Evolutionary conservation across 257 asterid genomes (phyloP).

Genomic region (Orobanche coerulescens): DNA sequence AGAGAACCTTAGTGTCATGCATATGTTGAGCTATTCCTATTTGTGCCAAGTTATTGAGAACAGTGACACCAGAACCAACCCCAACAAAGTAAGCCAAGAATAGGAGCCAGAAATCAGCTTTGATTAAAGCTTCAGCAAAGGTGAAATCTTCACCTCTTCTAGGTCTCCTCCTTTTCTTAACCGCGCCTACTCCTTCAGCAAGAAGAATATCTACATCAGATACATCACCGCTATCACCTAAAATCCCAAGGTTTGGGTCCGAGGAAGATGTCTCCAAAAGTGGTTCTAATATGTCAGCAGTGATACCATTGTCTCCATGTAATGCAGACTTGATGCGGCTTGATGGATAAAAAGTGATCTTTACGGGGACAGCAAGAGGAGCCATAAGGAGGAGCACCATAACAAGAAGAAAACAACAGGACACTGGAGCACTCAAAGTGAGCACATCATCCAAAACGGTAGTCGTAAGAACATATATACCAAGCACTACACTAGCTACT

Average conservation of each 20-base stretch:
- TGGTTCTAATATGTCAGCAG: constrained; percentile 31
- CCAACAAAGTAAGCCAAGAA: constrained; percentile 61
- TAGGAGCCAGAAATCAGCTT: constrained; percentile 76
- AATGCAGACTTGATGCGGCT: constrained; percentile 24
- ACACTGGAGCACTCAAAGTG: constrained; percentile 26
- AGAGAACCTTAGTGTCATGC: constrained; percentile 44
- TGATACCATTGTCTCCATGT: not conserved
- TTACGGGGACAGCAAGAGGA: constrained; percentile 60
- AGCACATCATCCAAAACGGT: constrained; percentile 37
- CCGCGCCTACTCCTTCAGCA: constrained; percentile 56
- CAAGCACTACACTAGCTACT: constrained; percentile 51
- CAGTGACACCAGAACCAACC: constrained; percentile 70
- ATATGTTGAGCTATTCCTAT: constrained; percentile 53
- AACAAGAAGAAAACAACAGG: constrained; percentile 31
- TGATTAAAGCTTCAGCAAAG: constrained; percentile 49
- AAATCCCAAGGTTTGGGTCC: constrained; percentile 26
- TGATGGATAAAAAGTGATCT: constrained; percentile 58
- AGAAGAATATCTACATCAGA: constrained; percentile 54
- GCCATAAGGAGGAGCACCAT: constrained; percentile 61
- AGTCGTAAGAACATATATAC: constrained; percentile 47
- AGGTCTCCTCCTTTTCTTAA: constrained; percentile 47
- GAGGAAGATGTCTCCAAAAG: constrained; percentile 36
- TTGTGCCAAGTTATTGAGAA: constrained; percentile 71
- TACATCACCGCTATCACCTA: constrained; percentile 27
- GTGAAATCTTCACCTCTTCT: constrained; percentile 68